Evolutionary conservation across 1,284 basidiomycete species (phyloP).

Genomic region (Rhodotorula sp.): DNA sequence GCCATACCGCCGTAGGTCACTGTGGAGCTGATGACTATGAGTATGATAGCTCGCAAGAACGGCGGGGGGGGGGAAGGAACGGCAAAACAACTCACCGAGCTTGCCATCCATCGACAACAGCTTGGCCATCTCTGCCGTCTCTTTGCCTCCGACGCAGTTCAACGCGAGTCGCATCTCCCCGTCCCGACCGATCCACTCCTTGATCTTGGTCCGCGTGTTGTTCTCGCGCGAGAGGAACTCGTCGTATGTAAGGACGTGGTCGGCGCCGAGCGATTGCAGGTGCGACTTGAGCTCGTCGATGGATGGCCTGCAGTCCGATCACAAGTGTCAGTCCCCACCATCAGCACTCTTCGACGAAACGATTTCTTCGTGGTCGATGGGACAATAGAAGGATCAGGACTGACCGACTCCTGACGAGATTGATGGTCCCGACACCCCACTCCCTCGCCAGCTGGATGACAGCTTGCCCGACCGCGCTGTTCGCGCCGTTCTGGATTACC

Average conservation of each 20-base stretch:
- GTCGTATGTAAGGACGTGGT: slow-evolving; percentile 70
- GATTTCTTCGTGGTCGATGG: not conserved
- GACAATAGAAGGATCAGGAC: slow-evolving; percentile 27
- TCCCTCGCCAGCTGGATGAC: slow-evolving; percentile 44
- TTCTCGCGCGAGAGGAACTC: slow-evolving; percentile 54
- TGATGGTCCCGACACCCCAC: slow-evolving; percentile 66
- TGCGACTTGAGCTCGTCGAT: slow-evolving; percentile 54
- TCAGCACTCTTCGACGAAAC: not conserved
- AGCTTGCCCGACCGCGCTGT: slow-evolving; percentile 59
- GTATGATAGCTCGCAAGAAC: not conserved
- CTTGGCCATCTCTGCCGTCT: slow-evolving; percentile 65
- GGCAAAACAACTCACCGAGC: slow-evolving; percentile 41
- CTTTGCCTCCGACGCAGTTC: slow-evolving; percentile 73
- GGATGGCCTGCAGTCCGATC: slow-evolving; percentile 54
- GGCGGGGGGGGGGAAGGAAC: not conserved
- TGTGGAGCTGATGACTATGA: slow-evolving; percentile 50
- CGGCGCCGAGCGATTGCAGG: slow-evolving; percentile 64
- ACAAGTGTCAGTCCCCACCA: not conserved
- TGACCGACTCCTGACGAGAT: slow-evolving; percentile 70
- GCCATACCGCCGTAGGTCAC: slow-evolving; percentile 89
- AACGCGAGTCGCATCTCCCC: slow-evolving; percentile 58
- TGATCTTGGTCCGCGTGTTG: slow-evolving; percentile 51
- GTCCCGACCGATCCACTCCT: slow-evolving; percentile 25
- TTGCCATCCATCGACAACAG: slow-evolving; percentile 51
- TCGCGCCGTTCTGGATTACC: slow-evolving; percentile 80